Evolutionary conservation across 257 asterid genomes (phyloP), one percentile per base, ranked within the genome.

Genomic region (Coffea canephora): DNA sequence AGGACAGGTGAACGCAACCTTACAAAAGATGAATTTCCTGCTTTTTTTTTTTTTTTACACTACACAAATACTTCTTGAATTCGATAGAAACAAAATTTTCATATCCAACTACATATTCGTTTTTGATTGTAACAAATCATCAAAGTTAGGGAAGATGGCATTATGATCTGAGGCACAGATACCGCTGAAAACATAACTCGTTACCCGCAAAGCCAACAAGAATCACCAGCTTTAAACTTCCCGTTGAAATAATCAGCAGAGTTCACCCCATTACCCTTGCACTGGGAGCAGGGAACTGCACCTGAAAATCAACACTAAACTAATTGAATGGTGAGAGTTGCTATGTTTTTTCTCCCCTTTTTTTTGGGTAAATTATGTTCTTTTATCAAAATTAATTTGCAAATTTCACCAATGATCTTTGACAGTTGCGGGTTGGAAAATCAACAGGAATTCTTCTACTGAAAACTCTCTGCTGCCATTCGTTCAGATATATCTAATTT

Each of bases 121-220:
- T 13, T 25, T 68, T 45, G 45, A 71, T 23, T 46, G 13, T 31
- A 7, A 65, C 69, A 31, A 74, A 75, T 23, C 39, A 75, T 23
- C 39, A 25, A 25, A 64, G 19, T 43, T 43, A 31, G 15, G 25
- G 12, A 75, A 5, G 14, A 11, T 5, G 25, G 54, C 46, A 34
- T 4, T 67, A 39, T 19, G 52, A 23, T 78, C 39, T 27, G 25
- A 73, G 36, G 7, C 31, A 11, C n/a, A 62, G 23, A 27, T 14
- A 76, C 41, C 7, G 27, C 49, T 23, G n/a, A 46, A 77, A 15
- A 4, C 13, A 52, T 48, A 49, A 75, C 1, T 18, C 23, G 50
- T 39, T 87, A 93, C 98, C 98, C 91, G 92, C 98, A 94, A 71
- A 94, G 93, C 98, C 97, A 94, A 77, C 97, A 94, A 23, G 89